Base-by-base conservation (phyloP, 2,329 filamentous ascomycete species). In the Arthroderma sp. region DNA sequence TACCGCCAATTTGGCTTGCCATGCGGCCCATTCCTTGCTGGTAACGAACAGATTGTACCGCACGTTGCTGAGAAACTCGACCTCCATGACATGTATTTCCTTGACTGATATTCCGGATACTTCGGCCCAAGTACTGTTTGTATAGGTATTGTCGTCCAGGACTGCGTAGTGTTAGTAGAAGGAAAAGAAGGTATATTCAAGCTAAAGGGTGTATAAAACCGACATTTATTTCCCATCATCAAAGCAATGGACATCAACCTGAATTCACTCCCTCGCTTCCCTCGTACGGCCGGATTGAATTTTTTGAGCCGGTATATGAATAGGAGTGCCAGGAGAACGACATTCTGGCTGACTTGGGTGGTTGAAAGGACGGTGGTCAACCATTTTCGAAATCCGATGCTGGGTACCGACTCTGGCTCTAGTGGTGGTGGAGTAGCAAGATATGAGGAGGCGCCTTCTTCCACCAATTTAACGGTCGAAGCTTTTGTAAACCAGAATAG, bases 51-150 rank as follows among this genome's bases (percentile, higher is more conserved):
- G 71, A 55, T 86, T 87, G 66, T 96, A 98, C 57, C 89, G 80
- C 82, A 98, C 94, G 64, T 96, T 96, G 70, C 89, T 95, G 51
- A 98, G 71, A 56, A 98, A 98, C 63, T 98, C 91, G n/a, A 98
- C 91, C 63, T 98, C 91, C 91, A 98, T 98, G 38, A 95, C 83
- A 61, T 98, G 91, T 42, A 98, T 94, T 64, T 98, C 91, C 49
- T 83, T 80, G 8, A 96, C 89, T 1, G 85, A 80, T 49, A 98
- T 94, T 38, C 85, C 84, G 1, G 91, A 96, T 7, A 98, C 91
- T 57, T 98, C 91, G 2, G 89, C 91, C 91, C 91, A 98, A 0
- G 91, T 98, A 71, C 96, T 95, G 70, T 98, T 98, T 33, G 91
- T 96, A 66, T 98, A 98, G 0, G 91, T 96, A 63, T 96, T 98